These are phyloP conservation scores for Fragosphaeria purpurea DNA, from an alignment of 2,329 filamentous ascomycete genomes.

Conservation along the genomic window DNA sequence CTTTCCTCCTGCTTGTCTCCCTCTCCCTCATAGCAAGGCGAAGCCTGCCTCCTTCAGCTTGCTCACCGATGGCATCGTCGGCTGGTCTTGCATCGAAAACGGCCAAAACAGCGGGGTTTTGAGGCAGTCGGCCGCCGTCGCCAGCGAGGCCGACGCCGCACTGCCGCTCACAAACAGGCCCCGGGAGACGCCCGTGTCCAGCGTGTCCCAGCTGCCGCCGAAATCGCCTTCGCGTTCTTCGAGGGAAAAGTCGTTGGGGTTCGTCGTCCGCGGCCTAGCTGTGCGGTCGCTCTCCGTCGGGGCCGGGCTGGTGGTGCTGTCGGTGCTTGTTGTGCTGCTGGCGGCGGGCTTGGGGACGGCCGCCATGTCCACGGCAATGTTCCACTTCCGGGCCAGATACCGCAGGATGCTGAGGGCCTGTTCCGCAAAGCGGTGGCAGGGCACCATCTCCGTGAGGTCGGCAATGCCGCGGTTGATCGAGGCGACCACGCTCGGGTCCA, in stretches of 20 bases:
- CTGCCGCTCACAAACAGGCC: constrained; percentile 1
- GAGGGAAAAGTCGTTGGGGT: constrained; percentile 48
- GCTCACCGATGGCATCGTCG: constrained; percentile 38
- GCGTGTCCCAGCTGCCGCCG: constrained; percentile 34
- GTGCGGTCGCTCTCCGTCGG: background rate
- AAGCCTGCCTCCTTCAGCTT: constrained; percentile 44
- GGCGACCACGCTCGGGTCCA: constrained; percentile 31
- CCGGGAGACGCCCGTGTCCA: constrained; percentile 1
- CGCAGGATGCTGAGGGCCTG: constrained; percentile 50
- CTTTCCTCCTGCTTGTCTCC: too few relatives aligned
- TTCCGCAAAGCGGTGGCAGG: constrained; percentile 50
- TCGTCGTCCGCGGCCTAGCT: constrained; percentile 38
- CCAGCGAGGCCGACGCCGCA: constrained; percentile 3
- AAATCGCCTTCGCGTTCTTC: constrained; percentile 39
- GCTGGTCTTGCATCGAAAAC: constrained; percentile 49
- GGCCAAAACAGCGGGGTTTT: constrained; percentile 52
- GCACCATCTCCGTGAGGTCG: constrained; percentile 51
- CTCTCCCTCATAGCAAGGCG: constrained; percentile 23
- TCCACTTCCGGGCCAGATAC: constrained; percentile 49
- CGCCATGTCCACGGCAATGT: constrained; percentile 39
- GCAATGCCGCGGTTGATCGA: constrained; percentile 44
- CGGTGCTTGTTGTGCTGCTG: background rate
- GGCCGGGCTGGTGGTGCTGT: background rate
- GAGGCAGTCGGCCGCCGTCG: constrained; percentile 24
- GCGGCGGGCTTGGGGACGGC: constrained; percentile 8